Base-by-base conservation (phyloP, 495 filamentous ascomycete species). In the Immersiella caudata region DNA sequence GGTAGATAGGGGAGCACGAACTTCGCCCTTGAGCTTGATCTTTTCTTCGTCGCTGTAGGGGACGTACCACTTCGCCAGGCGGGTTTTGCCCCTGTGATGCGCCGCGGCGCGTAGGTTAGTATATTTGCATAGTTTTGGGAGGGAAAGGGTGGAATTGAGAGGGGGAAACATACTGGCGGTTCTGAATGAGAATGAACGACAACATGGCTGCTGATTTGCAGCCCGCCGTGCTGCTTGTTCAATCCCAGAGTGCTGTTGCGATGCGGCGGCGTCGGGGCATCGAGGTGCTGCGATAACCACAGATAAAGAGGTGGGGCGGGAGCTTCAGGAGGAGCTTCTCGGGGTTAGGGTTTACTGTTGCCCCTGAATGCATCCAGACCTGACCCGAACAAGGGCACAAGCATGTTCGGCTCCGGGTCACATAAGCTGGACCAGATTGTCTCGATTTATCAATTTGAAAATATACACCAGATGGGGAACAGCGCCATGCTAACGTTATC, bases 21-120 rank as follows among this genome's bases (percentile, higher is more conserved):
- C 86, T 79, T 96, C 93, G 83, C 93, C 93, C 76, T 99, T 98
- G 65, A 99, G 82, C 77, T 94, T 95, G 72, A 97, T 89, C 83
- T 97, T 97, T 76, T 97, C 93, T 77, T 96, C 93, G 83, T 97
- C 93, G 81, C 88, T 94, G 85, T 97, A 97, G 52, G 95, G 94
- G 69, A 92, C 91, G 82, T 99, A 99, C 94, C 94, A 99, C 83
- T 99, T 99, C 63, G 95, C 95, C 62, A 99, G 88, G 40, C 95
- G 91, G 72, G 95, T 99, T 83, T 99, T 99, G 80, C 95, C 95
- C 87, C 95, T 97, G 79, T 36, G 58, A 55, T 33, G 29, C 29
- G 20, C 3, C 11, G 57, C 14, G 6, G 27, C 26, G 27, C 14
- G 59, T 62, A 14, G 35, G 59, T 27, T 62, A 33, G 36, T 33